Evolutionary conservation across 2,329 filamentous ascomycete species (phyloP), one percentile per base, ranked within the genome.

Genomic region (Sarocladiaceae sp.): DNA sequence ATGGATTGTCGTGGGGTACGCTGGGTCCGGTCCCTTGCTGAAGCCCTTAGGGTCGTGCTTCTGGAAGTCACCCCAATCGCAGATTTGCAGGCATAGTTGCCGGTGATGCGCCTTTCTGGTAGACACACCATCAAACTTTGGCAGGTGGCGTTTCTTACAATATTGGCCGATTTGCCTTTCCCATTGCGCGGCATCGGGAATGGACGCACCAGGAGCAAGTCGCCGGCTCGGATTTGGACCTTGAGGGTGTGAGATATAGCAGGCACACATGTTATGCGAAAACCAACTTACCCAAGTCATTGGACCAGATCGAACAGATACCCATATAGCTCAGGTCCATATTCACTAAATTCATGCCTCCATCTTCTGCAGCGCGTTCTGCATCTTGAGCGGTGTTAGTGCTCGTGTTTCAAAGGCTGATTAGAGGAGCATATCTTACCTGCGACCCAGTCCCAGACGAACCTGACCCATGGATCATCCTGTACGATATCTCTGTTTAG

Each of bases 241-340:
- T 78, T 47, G 5, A n/a, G 3, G 16, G 29, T 43, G 1, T 20
- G 34, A 46, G 44, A 12, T 6, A 12, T 13, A 21, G 20, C 15
- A 7, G 6, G 34, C 21, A 32, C 27, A 44, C 50, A 24, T 13
- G 31, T 19, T 20, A 44, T 19, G 10, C n/a, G 26, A 16, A 19
- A 27, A 47, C 23, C 53, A 45, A 52, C 68, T 58, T 65, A 73
- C 83, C 83, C 7, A 88, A 70, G 42, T 80, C 69, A 48, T 85
- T 83, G 3, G 67, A 76, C 85, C 86, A 91, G 45, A 93, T 77
- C 2, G 76, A 76, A 44, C 78, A 69, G 6, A 90, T 80, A 2
- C 88, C 88, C 47, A 91, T 69, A 54, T 85, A 93, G 55, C 83
- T 83, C 16, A 91, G 65, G 53, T 93, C 86, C 3, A 89, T 66